Percentiles rank a stretch among this genome's conserved stretches.
Conservation (phyloP, 345 rosid species). For the Salix arbutifolia region DNA sequence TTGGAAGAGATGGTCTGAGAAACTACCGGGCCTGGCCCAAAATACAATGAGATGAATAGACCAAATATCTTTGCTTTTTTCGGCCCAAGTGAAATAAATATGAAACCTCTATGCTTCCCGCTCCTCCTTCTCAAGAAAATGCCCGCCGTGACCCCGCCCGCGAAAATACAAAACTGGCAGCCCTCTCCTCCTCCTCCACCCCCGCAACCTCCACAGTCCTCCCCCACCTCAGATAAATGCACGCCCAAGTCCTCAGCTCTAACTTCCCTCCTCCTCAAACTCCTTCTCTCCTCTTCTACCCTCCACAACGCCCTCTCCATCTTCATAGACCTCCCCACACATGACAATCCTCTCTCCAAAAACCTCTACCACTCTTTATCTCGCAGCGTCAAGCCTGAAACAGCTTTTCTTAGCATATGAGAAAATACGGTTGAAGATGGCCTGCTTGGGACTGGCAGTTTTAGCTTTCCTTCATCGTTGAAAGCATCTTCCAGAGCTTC, state of each 20-base stretch:
- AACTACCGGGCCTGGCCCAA: background rate
- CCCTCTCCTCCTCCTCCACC: constrained; percentile 8
- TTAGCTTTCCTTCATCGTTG: constrained; percentile 46
- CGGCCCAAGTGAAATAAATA: background rate
- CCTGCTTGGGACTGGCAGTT: constrained; percentile 31
- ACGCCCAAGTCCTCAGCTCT: constrained; percentile 44
- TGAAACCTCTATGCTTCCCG: background rate
- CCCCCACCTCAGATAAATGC: constrained; percentile 41
- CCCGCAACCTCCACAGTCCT: constrained; percentile 15
- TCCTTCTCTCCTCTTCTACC: constrained; percentile 27
- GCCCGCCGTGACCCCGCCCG: background rate
- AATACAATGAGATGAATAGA: background rate
- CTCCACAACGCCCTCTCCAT: constrained; percentile 46
- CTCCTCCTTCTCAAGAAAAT: background rate
- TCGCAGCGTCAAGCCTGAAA: constrained; percentile 23
- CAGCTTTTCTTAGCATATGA: constrained; percentile 29
- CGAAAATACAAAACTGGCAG: background rate
- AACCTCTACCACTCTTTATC: constrained; percentile 44
- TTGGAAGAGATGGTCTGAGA: background rate
- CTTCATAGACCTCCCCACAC: constrained; percentile 34
- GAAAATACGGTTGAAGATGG: constrained; percentile 31
- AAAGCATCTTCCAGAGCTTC: constrained; percentile 40
- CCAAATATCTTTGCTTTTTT: background rate
- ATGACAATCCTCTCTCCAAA: constrained; percentile 27
- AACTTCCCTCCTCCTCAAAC: constrained; percentile 28